Base-by-base conservation (phyloP, 345 rosid species). In the Lumnitzera littorea region DNA sequence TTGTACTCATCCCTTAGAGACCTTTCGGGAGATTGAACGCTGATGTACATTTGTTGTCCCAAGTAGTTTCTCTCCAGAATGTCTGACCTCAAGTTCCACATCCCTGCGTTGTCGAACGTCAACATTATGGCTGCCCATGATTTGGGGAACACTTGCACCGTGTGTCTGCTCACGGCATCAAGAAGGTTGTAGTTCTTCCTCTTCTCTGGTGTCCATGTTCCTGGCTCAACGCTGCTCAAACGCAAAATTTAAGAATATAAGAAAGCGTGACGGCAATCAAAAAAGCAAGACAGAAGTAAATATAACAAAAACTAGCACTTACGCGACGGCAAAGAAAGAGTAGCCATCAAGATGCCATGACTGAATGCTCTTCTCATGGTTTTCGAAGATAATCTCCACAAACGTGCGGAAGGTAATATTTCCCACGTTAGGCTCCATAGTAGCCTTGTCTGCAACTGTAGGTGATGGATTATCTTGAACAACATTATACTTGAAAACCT, bases 11-110 rank as follows among this genome's bases (percentile, higher is more conserved):
- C 78, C 65, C 70, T 69, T 11, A 74, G 59, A 13, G 74, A 69
- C 15, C 71, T 56, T 12, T 55, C 65, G 2, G 78, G 78, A 16
- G 78, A 69, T 12, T 55, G 50, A 47, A 74, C 78, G 27, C 74
- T 69, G 24, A 62, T 15, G 31, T 74, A 69, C 24, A 74, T 46
- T 51, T 74, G 78, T 23, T 74, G 78, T 24, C 78, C 78, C 3
- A 74, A 57, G 54, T 69, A 74, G 7, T 64, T 48, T 2, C 65
- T 66, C 58, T 74, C 78, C 24, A 59, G 53, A 36, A 41, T 11
- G 62, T 65, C 78, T 46, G 78, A 69, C 62, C 78, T 69, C 58
- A 74, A 8, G 64, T 73, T 73, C 77, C 77, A 73, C 58, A 73
- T 61, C 43, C 77, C 77, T n/a, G 70, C 66, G 15, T 74, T 74